Percentiles rank a stretch among this genome's conserved stretches.
Conservation (phyloP, 352 stramenopile species). For the Globisporangium takayamanum region DNA sequence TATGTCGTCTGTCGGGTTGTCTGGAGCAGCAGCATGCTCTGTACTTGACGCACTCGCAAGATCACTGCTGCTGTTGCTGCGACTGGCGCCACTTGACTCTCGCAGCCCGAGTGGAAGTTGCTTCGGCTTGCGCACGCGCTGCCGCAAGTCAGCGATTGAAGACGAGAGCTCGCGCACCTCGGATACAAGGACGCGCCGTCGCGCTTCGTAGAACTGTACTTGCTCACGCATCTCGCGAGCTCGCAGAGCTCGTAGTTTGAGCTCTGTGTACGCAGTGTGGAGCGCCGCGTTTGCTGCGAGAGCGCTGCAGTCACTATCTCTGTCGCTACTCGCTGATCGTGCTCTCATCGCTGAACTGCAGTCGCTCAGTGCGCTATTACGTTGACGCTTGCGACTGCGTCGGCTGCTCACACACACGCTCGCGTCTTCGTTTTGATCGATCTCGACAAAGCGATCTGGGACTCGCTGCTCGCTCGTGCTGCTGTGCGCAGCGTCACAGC, state of each 20-base stretch:
- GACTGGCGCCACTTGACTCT: neutral
- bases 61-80: neutral
- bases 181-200: neutral
- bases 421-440: too few relatives aligned
- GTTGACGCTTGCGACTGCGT: too few relatives aligned
- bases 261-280: neutral
- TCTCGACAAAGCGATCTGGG: too few relatives aligned
- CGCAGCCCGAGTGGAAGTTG: too few relatives aligned
- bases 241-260: conserved; percentile 1
- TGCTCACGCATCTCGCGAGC: conserved; percentile 1
- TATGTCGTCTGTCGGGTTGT: neutral
- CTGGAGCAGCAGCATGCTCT: neutral
- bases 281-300: neutral
- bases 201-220: conserved; percentile 3
- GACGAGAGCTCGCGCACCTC: conserved; percentile 8
- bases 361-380: too few relatives aligned
- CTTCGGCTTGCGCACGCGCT: neutral
- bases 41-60: too few relatives aligned
- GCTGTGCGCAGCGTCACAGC: too few relatives aligned
- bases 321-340: neutral
- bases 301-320: neutral
- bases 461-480: neutral
- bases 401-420: too few relatives aligned
- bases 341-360: neutral
- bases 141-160: conserved; percentile 2